Conservation (phyloP, 768 basidiomycete genomes). For the Cystofilobasidium capitatum region DNA sequence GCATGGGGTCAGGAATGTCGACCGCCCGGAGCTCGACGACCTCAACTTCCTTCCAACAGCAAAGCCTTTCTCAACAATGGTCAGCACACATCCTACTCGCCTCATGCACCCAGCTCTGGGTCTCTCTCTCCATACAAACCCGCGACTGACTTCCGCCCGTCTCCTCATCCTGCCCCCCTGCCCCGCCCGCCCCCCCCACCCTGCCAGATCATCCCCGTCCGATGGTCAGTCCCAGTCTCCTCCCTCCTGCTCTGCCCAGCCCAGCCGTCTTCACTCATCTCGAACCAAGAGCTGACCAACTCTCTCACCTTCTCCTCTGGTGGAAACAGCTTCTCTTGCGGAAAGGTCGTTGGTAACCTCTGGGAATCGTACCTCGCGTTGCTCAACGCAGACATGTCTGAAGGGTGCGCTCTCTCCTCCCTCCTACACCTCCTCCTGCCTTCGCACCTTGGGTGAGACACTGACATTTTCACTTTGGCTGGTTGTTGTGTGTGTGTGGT, state of each 20-base stretch:
- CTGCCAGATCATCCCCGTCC: constrained; percentile 28
- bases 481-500: neutral
- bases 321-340: constrained; percentile 67
- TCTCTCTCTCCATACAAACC: no score
- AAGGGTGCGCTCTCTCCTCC: constrained; percentile 66
- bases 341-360: constrained; percentile 93
- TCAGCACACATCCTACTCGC: no score
- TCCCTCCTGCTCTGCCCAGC: neutral
- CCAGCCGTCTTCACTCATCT: neutral
- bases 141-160: no score
- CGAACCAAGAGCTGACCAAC: neutral
- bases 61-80: no score
- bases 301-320: neutral
- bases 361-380: constrained; percentile 82
- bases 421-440: neutral
- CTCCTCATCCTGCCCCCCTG: no score
- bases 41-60: no score
- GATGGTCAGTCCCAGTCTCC: constrained; percentile 19
- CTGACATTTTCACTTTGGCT: neutral
- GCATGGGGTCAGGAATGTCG: no score
- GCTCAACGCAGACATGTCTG: constrained; percentile 66
- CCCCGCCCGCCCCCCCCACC: no score
- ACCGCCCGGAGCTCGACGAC: no score
- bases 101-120: no score
- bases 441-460: neutral